phyloP scores from a whole-genome alignment of 2,329 filamentous ascomycete genomes.

The Beauveria rudraprayagi region DNA sequence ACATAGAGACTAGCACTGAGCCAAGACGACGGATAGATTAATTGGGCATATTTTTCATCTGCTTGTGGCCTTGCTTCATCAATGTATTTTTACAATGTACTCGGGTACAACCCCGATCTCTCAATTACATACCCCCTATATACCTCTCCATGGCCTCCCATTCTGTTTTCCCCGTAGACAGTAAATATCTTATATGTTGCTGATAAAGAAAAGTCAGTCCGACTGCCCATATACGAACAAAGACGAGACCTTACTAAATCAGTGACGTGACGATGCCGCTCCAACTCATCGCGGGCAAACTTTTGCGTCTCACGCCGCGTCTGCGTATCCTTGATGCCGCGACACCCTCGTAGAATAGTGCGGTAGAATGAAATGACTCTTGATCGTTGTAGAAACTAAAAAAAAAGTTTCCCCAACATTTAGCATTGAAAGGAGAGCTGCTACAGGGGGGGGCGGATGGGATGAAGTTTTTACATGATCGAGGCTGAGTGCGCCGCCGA shows the following conservation, averaged over 20 bases:
- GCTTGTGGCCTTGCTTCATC: background rate
- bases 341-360: constrained; percentile 46
- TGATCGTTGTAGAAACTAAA: constrained; percentile 47
- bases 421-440: background rate
- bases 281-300: constrained; percentile 54
- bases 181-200: constrained; percentile 54
- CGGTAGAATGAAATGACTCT: constrained; percentile 51
- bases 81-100: constrained; percentile 6
- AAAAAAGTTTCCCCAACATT: background rate
- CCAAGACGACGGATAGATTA: background rate
- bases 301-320: constrained; percentile 48
- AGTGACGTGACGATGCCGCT: constrained; percentile 47
- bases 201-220: constrained; percentile 17
- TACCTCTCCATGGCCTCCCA: constrained; percentile 53
- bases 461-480: constrained; percentile 43
- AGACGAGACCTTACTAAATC: constrained; percentile 40
- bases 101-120: background rate
- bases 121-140: constrained; percentile 29
- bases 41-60: background rate
- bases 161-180: constrained; percentile 57
- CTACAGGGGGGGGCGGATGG: too few species aligned
- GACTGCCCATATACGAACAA: background rate
- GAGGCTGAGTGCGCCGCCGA: constrained; percentile 39
- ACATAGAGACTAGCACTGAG: background rate
- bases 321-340: constrained; percentile 39